Percentiles rank a stretch among this genome's conserved stretches.
Evolutionary conservation across 106 monocot genomes (phyloP).

Genomic region (Ottelia alismoides): DNA sequence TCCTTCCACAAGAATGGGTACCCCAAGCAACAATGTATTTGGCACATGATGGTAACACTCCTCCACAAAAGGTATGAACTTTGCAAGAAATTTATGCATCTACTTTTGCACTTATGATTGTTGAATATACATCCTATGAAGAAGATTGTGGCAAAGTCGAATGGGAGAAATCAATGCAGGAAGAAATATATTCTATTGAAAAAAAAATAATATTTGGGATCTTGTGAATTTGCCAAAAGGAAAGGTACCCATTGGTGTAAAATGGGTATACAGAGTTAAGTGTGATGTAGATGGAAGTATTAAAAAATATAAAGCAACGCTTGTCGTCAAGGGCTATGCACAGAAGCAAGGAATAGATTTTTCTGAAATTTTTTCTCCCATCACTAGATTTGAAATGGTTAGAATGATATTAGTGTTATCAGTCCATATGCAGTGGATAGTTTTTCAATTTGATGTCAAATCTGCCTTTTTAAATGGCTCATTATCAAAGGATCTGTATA

Average conservation of each 20-base stretch:
- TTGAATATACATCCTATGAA: neutral
- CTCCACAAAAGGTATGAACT: too few relatives aligned
- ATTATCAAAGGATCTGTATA: neutral
- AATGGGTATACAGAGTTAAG: conserved; percentile 7
- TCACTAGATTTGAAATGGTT: conserved; percentile 3
- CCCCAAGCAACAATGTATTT: too few relatives aligned
- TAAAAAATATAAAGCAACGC: conserved; percentile 1
- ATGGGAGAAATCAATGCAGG: conserved; percentile 1
- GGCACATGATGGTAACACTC: too few relatives aligned
- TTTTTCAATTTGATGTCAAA: conserved; percentile 1
- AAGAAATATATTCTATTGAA: conserved; percentile 4
- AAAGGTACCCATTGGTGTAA: conserved; percentile 7
- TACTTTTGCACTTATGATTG: neutral
- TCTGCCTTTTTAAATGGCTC: conserved; percentile 1
- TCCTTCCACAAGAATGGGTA: neutral
- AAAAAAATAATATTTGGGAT: conserved; percentile 4
- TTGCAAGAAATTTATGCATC: too few relatives aligned
- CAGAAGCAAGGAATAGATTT: neutral
- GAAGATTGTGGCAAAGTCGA: neutral
- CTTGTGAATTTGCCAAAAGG: conserved; percentile 2
- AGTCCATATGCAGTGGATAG: neutral
- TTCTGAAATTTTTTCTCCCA: conserved; percentile 1
- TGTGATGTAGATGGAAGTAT: conserved; percentile 1
- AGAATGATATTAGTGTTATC: neutral
- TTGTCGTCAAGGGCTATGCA: conserved; percentile 4